Base-by-base conservation (phyloP, 2,329 filamentous ascomycete species). In the Xylariaceae sp. region DNA sequence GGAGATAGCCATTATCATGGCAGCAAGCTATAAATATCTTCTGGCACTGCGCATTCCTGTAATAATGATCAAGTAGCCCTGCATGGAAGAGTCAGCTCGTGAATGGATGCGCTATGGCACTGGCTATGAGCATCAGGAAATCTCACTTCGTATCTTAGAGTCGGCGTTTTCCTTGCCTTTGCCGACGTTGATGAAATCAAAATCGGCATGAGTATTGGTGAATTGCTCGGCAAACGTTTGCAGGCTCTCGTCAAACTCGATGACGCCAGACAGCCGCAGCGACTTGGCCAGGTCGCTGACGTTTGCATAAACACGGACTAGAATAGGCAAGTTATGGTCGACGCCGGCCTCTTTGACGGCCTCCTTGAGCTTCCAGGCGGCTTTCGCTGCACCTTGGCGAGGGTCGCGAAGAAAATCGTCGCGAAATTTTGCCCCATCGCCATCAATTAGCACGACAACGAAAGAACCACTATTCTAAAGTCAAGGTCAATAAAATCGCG, bases 1-100 rank as follows among this genome's bases (percentile, higher is more conserved):
- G 71, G 49, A 73, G 65, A 66, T 73, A 73, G 57, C 71, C 71
- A 63, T 71, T 73, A 62, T 73, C 71, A 49, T 73, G 71, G 61
- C 71, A 73, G 57, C 70, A 72, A 13, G 70, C 71, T 51, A 73
- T 60, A 61, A 72, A 73, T 56, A 73, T 68, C 61, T 68, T 71
- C 64, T 71, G 66, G 65, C 71, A 73, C 59, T 72, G 70, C 30
- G 68, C 53, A 53, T 70, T 73, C 66, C 65, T 70, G 60, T 71
- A 59, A 65, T 73, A 73, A 63, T 73, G 71, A 57, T 65, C 68
- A 66, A 73, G 70, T 66, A 72, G 66, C 48, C 69, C 71, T 72
- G 37, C 35, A 61, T 6, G 44, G n/a, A 45, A 13, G 53, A 1
- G 51, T 63, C 30, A 65, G 58, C 44, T 47, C 51, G 11, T 62